Conservation (phyloP, 306 rosid species). For the Alnus glutinosa region DNA sequence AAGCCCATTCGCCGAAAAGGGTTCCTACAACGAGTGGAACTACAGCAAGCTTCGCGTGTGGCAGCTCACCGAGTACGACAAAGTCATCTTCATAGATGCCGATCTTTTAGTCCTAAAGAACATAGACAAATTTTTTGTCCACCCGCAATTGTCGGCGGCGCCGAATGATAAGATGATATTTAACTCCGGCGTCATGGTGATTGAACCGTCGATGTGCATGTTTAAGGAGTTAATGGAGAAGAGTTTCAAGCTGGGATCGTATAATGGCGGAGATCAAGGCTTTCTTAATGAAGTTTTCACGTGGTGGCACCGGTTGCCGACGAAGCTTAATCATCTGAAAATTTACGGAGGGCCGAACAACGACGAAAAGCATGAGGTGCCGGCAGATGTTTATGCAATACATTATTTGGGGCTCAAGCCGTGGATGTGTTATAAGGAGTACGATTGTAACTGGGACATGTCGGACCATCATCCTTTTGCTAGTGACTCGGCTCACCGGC, state of each 20-base stretch:
- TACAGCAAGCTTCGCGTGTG: conserved; percentile 80
- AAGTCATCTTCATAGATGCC: conserved; percentile 70
- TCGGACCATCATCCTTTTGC: conserved; percentile 41
- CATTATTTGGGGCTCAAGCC: conserved; percentile 90
- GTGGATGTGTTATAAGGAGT: conserved; percentile 85
- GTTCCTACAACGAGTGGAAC: conserved; percentile 76
- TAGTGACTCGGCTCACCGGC: conserved; percentile 55
- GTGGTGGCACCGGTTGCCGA: conserved; percentile 90
- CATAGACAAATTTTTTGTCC: conserved; percentile 43
- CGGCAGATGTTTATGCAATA: conserved; percentile 32
- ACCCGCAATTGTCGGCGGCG: conserved; percentile 66
- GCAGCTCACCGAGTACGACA: conserved; percentile 61
- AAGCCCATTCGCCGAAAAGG: conserved; percentile 52
- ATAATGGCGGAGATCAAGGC: conserved; percentile 91
- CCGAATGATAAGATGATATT: conserved; percentile 47
- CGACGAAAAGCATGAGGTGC: conserved; percentile 11
- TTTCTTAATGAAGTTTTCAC: conserved; percentile 69
- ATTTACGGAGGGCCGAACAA: background rate
- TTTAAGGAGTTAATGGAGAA: conserved; percentile 53
- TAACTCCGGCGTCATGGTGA: conserved; percentile 28
- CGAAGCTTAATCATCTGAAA: conserved; percentile 48
- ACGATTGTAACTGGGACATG: conserved; percentile 90
- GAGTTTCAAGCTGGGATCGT: conserved; percentile 36
- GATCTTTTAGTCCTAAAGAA: conserved; percentile 52
- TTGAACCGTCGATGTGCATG: conserved; percentile 75